Conservation (phyloP, 1,284 basidiomycete genomes). For the Heterobasidion occidentale region DNA sequence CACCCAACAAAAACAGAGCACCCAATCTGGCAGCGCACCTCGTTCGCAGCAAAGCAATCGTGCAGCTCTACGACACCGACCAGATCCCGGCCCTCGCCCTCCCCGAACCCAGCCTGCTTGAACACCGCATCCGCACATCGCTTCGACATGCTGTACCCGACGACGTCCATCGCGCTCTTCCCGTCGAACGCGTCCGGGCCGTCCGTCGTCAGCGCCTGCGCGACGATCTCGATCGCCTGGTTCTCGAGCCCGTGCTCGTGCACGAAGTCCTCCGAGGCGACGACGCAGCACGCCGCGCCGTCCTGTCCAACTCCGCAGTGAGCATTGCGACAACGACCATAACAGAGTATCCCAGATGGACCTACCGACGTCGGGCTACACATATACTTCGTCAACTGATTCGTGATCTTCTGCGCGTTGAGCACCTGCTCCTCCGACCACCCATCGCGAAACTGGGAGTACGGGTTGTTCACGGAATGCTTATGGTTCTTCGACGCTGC, state of each 20-base stretch:
- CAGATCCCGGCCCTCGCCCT: conserved; percentile 59
- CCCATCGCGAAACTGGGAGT: conserved; percentile 77
- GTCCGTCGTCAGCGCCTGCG: conserved; percentile 61
- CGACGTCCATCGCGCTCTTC: conserved; percentile 64
- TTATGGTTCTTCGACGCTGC: conserved; percentile 79
- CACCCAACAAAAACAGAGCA: neutral
- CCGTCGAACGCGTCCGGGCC: conserved; percentile 54
- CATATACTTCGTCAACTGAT: conserved; percentile 79
- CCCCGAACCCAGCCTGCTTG: conserved; percentile 58
- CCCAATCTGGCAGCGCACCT: conserved; percentile 30
- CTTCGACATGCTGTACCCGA: conserved; percentile 72
- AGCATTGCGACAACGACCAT: neutral
- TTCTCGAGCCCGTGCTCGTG: conserved; percentile 71
- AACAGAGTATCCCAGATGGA: neutral
- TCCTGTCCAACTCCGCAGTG: conserved; percentile 34
- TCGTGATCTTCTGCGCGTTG: conserved; percentile 58
- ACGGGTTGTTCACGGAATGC: conserved; percentile 79
- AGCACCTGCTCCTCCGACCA: conserved; percentile 70
- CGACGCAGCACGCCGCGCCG: conserved; percentile 68
- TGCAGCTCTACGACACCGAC: conserved; percentile 84
- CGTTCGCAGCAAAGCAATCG: conserved; percentile 79
- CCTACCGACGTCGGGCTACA: conserved; percentile 76
- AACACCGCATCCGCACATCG: conserved; percentile 67
- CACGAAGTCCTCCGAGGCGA: conserved; percentile 80
- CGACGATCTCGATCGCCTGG: conserved; percentile 78